Evolutionary conservation across 2,329 filamentous ascomycete species (phyloP).

Genomic region (Alternaria incomplexa): DNA sequence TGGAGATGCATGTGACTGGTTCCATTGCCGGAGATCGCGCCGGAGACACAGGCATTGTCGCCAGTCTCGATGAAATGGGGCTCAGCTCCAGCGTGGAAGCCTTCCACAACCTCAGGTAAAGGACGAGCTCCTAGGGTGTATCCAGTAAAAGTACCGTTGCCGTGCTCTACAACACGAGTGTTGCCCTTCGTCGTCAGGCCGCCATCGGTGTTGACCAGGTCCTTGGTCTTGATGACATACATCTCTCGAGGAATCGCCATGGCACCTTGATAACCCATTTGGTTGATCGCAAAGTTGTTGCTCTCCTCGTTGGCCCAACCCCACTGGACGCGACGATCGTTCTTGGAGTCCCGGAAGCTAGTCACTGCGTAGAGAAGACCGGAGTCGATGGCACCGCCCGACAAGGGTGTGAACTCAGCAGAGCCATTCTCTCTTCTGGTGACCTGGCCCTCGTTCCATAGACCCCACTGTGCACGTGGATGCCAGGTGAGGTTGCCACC

Average conservation of each 20-base stretch:
- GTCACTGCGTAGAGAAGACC: constrained; percentile 55
- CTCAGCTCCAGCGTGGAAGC: constrained; percentile 40
- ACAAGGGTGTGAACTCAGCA: constrained; percentile 52
- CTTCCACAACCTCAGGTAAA: constrained; percentile 53
- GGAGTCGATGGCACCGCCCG: constrained; percentile 54
- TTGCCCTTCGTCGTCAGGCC: constrained; percentile 44
- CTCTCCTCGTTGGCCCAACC: constrained; percentile 56
- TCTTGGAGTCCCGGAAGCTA: constrained; percentile 57
- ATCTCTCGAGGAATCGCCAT: constrained; percentile 54
- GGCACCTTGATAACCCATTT: constrained; percentile 55
- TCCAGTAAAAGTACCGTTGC: constrained; percentile 51
- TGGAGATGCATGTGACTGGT: constrained; percentile 51
- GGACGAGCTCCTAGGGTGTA: constrained; percentile 54
- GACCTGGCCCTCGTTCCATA: constrained; percentile 55
- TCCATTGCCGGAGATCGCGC: constrained; percentile 34
- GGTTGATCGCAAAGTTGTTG: constrained; percentile 49
- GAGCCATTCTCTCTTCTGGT: constrained; percentile 53
- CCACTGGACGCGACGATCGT: constrained; percentile 56
- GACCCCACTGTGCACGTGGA: constrained; percentile 50
- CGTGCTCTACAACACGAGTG: constrained; percentile 42
- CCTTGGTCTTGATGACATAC: constrained; percentile 53
- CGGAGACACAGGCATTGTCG: constrained; percentile 20
- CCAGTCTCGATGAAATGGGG: constrained; percentile 28
- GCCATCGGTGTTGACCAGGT: constrained; percentile 46
- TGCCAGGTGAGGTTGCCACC: constrained; percentile 54